phyloP scores from a whole-genome alignment of 345 rosid genomes.

The Rhodamnia rubescens region DNA sequence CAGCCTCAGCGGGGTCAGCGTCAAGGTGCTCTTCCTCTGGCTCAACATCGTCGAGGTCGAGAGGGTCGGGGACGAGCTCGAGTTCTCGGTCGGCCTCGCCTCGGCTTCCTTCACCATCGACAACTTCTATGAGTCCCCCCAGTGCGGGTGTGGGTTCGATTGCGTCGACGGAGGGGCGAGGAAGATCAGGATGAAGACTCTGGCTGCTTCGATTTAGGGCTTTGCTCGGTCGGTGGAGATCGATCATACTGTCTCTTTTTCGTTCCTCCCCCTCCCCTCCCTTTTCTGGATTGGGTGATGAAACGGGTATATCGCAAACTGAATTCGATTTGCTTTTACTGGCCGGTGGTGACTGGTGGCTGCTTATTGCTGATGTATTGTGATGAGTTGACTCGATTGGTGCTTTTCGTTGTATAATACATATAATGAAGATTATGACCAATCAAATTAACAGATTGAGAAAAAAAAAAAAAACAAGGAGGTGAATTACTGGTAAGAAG shows the following conservation, averaged over 20 bases:
- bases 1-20: constrained; percentile 65
- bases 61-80: constrained; percentile 48
- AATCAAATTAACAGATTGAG: background rate
- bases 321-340: background rate
- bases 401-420: background rate
- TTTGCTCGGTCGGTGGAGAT: background rate
- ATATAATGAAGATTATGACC: background rate
- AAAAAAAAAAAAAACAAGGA: no score
- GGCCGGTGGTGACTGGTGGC: background rate
- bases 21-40: constrained; percentile 83
- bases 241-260: background rate
- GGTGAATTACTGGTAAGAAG: background rate
- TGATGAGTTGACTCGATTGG: background rate
- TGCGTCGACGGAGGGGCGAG: constrained; percentile 32
- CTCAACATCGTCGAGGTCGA: constrained; percentile 77
- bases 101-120: constrained; percentile 67
- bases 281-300: background rate
- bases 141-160: constrained; percentile 89
- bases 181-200: constrained; percentile 25
- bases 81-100: constrained; percentile 84
- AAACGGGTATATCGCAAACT: background rate
- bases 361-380: background rate
- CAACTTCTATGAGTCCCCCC: constrained; percentile 77
- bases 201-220: constrained; percentile 45
- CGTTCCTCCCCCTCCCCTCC: background rate